Percentiles rank a stretch among this genome's conserved stretches.
Conservation (phyloP, 345 rosid genomes). For the Eucalyptus marginata region DNA sequence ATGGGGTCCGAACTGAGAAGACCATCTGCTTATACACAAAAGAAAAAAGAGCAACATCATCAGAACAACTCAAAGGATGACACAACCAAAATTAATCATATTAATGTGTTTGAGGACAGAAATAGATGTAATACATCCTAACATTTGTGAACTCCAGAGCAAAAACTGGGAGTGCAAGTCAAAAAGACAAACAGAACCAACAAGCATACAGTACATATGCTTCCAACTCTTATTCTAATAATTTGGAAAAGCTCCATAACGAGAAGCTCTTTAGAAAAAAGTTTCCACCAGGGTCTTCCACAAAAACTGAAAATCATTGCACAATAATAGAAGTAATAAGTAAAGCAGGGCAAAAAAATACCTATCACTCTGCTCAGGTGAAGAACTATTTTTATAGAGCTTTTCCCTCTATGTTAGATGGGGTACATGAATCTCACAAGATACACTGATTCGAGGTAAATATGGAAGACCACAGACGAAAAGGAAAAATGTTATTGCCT, state of each 20-base stretch:
- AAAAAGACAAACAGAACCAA: neutral
- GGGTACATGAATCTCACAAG: neutral
- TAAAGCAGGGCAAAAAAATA: neutral
- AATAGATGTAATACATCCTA: neutral
- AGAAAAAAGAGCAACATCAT: neutral
- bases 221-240: neutral
- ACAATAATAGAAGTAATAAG: neutral
- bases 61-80: neutral
- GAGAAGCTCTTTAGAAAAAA: neutral
- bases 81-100: neutral
- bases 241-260: neutral
- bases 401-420: neutral
- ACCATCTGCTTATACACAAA: conserved; percentile 49
- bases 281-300: neutral
- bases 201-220: neutral
- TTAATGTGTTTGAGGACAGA: neutral
- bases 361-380: neutral
- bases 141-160: neutral
- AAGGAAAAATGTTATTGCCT: neutral
- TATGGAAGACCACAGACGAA: neutral
- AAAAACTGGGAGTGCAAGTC: neutral
- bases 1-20: conserved; percentile 68
- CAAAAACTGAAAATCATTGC: neutral
- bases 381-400: neutral
- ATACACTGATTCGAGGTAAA: neutral